Base-by-base conservation (phyloP, 139 green algal genomes). In the Closterium sp. region DNA sequence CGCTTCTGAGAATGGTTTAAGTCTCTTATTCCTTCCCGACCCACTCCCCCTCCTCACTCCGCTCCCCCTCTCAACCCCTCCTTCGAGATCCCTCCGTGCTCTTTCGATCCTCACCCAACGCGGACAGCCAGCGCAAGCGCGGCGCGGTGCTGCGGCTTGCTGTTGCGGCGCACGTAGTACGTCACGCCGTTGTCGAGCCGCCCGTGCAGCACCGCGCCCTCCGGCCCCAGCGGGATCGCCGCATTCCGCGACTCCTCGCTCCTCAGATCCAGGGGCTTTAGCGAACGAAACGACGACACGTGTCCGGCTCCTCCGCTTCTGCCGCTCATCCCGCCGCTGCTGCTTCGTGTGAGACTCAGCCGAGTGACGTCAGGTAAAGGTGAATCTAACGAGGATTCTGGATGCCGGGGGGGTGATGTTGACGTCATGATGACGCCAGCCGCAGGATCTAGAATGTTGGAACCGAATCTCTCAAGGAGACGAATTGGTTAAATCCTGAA, bases 91-190 rank as follows among this genome's bases (percentile, higher is more conserved):
- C 31, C 27, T 17, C 31, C 30, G 10, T 42, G 87, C n/a, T 70
- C n/a, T 9, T 29, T 28, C 7, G 2, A 79, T 79, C 62, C 91
- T 92, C 62, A 94, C 87, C 93, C 94, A 11, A 96, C 91, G 29
- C 91, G 95, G n/a, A 98, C 95, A 30, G 90, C 96, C 31, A 98
- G 92, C 4, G 95, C 96, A 21, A 98, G 79, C 6, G 96, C 96
- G 13, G 95, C 95, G 24, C 97, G 90, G 7, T 96, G 90, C 87
- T 97, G 96, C 10, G 97, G 97, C 94, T 98, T 98, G 1, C 17
- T 88, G 45, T 95, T 97, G 10, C 95, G 87, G 4, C 95, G 88
- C 1, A 98, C 95, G 86, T 97, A 98, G 92, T 98, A 98, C 31
- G 96, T 97, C 92, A 97, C 90, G 28, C 96, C 96, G 86, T 97